Evolutionary conservation across 1,284 basidiomycete genomes (phyloP), one percentile per base, ranked within the genome.

Genomic region (Trametes versicolor): DNA sequence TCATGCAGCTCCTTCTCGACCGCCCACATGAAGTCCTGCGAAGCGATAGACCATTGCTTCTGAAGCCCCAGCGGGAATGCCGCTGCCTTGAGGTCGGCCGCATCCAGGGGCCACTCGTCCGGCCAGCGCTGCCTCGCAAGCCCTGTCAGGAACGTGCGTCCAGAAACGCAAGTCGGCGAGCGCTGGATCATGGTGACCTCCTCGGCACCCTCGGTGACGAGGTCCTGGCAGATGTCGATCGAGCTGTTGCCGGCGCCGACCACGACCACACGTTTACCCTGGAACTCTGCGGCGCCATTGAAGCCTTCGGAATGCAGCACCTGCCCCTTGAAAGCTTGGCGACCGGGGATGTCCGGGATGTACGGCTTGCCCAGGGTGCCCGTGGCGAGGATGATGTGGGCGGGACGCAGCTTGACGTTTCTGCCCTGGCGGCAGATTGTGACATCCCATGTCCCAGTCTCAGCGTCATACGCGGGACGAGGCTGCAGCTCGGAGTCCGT

Each of bases 381-480:
- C 0, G 83, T 85, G 1, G 89, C 87, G 58, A 91, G 79, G n/a
- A 92, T 75, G 61, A 89, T 71, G 70, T 88, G 85, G 17, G 82
- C 82, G 21, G 87, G 85, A 2, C 76, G 80, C 58, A 91, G 79
- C 8, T 75, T 71, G 5, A 84, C 77, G 29, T 79, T 76, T 7
- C 71, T 70, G 0, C 79, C 82, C 43, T 81, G 73, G 12, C 76
- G 77, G 47, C 79, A 69, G 25, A 90, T 76, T 5, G 75, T 79
- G 12, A 90, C 82, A 41, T 78, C 71, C 90, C 87, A 91, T 56
- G 78, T 78, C 9, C 79, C 73, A 23, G 74, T 80, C 1, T 69
- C 66, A 6, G 74, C 64, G 67, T 87, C 81, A 70, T 79, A 83
- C 4, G 55, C 60, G 9, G 81, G 76, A 6, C 58, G 80, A 76